A percentile compares a stretch with the other conserved stretches of the same genome.
Conservation (phyloP, 768 basidiomycete genomes). For the Chalciporus piperatus region DNA sequence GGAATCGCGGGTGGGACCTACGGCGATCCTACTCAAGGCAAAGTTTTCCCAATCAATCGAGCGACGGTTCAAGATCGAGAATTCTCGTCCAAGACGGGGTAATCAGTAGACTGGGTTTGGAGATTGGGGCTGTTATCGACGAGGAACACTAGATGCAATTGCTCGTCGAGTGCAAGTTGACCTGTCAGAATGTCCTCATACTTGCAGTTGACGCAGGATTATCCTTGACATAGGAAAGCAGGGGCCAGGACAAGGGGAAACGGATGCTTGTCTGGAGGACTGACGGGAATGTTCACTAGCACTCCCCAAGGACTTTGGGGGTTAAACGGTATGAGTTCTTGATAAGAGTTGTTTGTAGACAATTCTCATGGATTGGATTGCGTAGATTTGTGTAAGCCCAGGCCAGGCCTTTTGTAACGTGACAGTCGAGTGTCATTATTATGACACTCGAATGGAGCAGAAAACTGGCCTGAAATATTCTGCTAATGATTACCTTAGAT, state of each 20-base stretch:
- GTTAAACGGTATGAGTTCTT: not conserved
- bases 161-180: too few species aligned
- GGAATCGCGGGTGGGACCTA: slow-evolving; percentile 13
- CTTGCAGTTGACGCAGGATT: slow-evolving; percentile 80
- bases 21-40: slow-evolving; percentile 12
- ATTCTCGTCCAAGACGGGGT: too few species aligned
- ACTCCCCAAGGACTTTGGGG: slow-evolving; percentile 16
- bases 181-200: slow-evolving; percentile 38
- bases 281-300: slow-evolving; percentile 52
- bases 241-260: slow-evolving; percentile 24
- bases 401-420: too few species aligned
- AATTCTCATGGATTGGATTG: not conserved
- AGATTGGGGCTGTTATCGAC: too few species aligned
- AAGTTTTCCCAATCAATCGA: slow-evolving; percentile 17
- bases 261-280: slow-evolving; percentile 61
- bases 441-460: too few species aligned
- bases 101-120: too few species aligned
- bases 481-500: too few species aligned
- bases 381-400: too few species aligned
- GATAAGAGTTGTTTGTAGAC: not conserved
- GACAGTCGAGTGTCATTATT: too few species aligned
- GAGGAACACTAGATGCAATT: too few species aligned
- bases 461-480: too few species aligned
- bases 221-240: slow-evolving; percentile 51
- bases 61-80: not conserved